These are phyloP conservation scores for Alternaria gaisen DNA, from an alignment of 2,329 filamentous ascomycete genomes.

Conservation along the genomic window DNA sequence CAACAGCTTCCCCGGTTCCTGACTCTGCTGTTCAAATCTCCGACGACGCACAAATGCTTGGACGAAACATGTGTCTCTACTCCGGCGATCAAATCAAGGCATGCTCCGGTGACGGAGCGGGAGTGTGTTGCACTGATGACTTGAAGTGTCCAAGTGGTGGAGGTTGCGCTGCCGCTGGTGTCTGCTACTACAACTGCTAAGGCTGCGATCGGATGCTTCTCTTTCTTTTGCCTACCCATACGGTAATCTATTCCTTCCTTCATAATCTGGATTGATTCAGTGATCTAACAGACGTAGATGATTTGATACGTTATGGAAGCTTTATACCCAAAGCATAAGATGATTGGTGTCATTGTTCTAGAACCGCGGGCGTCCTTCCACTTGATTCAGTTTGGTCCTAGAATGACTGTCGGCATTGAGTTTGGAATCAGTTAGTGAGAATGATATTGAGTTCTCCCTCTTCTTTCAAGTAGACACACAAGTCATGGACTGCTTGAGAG, in stretches of 20 bases:
- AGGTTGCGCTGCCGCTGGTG: not conserved
- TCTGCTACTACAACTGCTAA: not conserved
- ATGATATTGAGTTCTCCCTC: too few species aligned
- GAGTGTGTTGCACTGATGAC: too few species aligned
- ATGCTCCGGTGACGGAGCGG: not conserved
- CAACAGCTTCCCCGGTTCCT: not conserved
- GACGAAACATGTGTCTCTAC: not conserved
- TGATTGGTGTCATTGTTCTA: too few species aligned
- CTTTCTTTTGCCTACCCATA: not conserved
- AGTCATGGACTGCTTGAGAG: too few species aligned
- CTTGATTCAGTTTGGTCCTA: too few species aligned
- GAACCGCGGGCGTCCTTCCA: too few species aligned
- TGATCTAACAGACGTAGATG: too few species aligned
- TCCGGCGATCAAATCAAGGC: not conserved
- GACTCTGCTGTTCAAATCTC: not conserved
- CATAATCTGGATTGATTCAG: too few species aligned
- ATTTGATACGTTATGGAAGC: too few species aligned
- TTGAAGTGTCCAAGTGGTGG: not conserved
- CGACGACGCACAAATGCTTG: not conserved
- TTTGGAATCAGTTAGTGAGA: too few species aligned
- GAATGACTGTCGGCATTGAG: rapidly evolving
- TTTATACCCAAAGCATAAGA: too few species aligned
- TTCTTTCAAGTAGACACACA: too few species aligned
- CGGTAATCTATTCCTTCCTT: not conserved
- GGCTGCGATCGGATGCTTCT: not conserved